Percentiles rank a stretch among this genome's conserved stretches.
phyloP scores from a whole-genome alignment of 2,329 filamentous ascomycete species.

The Chalaropsis ovoidea region DNA sequence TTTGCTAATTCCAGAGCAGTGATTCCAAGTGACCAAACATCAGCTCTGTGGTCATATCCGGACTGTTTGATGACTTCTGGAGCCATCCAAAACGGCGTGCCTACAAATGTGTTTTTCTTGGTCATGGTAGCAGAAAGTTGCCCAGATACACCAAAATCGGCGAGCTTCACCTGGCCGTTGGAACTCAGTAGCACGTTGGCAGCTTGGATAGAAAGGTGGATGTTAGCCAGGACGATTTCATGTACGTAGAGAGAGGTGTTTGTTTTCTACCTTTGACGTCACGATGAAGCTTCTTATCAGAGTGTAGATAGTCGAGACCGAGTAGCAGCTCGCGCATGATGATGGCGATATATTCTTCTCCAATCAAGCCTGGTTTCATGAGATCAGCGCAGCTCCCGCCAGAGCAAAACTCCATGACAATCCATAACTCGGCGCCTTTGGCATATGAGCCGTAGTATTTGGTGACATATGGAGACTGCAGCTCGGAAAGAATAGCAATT shows the following conservation, averaged over 20 bases:
- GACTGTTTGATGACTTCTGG: slow-evolving; percentile 98
- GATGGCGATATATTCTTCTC: slow-evolving; percentile 94
- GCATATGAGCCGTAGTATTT: slow-evolving; percentile 97
- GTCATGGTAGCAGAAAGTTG: slow-evolving; percentile 97
- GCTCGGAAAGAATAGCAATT: slow-evolving; percentile 90
- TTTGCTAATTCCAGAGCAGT: slow-evolving; percentile 85
- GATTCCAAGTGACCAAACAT: slow-evolving; percentile 95
- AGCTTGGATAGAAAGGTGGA: slow-evolving; percentile 42
- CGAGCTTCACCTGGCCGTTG: slow-evolving; percentile 91
- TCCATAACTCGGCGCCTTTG: slow-evolving; percentile 94
- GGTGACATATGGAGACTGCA: slow-evolving; percentile 92
- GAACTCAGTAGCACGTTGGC: slow-evolving; percentile 84
- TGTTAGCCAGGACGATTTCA: slow-evolving; percentile 19
- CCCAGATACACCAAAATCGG: slow-evolving; percentile 93
- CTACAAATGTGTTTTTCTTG: slow-evolving; percentile 98
- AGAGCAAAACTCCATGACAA: slow-evolving; percentile 98
- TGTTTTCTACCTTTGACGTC: slow-evolving; percentile 73
- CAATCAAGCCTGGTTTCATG: slow-evolving; percentile 84
- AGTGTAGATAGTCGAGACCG: slow-evolving; percentile 85
- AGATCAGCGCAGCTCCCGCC: slow-evolving; percentile 93
- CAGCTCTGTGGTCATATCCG: slow-evolving; percentile 93
- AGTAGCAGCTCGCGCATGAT: slow-evolving; percentile 82
- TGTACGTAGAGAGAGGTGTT: neutral
- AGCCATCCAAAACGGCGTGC: slow-evolving; percentile 99
- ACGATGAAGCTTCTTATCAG: slow-evolving; percentile 89